Percentiles rank a stretch among this genome's conserved stretches.
Conservation (phyloP, 257 asterid species). For the Jacaranda copaia region DNA sequence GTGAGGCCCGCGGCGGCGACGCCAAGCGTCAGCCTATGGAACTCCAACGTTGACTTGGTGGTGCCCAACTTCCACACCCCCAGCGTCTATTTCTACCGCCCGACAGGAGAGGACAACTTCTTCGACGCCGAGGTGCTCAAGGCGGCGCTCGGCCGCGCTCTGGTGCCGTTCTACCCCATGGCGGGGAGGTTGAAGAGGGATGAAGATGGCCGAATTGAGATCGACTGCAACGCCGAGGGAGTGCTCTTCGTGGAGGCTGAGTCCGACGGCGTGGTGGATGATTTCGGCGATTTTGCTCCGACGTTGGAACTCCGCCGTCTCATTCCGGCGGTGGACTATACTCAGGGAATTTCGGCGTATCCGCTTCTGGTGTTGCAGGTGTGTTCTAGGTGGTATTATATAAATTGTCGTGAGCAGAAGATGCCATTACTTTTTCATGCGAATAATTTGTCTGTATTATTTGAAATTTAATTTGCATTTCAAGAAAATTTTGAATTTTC, state of each 20-base stretch:
- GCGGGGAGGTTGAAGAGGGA: conserved; percentile 91
- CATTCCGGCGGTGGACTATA: conserved; percentile 89
- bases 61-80: conserved; percentile 99
- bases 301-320: conserved; percentile 79
- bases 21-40: conserved; percentile 75
- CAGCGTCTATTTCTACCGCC: conserved; percentile 91
- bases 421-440: neutral
- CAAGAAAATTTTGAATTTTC: neutral
- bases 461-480: neutral
- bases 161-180: conserved; percentile 98
- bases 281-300: conserved; percentile 88
- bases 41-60: conserved; percentile 93
- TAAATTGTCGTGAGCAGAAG: neutral
- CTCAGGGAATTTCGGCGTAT: conserved; percentile 58
- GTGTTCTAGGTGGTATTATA: conserved; percentile 20
- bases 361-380: conserved; percentile 89
- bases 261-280: conserved; percentile 68
- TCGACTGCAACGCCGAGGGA: conserved; percentile 62
- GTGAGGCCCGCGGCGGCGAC: conserved; percentile 79
- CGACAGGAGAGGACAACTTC: conserved; percentile 59
- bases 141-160: conserved; percentile 76
- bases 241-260: conserved; percentile 82
- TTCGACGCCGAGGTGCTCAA: conserved; percentile 69
- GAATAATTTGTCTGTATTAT: neutral
- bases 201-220: conserved; percentile 86